Evolutionary conservation across 2,329 filamentous ascomycete genomes (phyloP).

Genomic region (Rhexocercosporidium sp.): DNA sequence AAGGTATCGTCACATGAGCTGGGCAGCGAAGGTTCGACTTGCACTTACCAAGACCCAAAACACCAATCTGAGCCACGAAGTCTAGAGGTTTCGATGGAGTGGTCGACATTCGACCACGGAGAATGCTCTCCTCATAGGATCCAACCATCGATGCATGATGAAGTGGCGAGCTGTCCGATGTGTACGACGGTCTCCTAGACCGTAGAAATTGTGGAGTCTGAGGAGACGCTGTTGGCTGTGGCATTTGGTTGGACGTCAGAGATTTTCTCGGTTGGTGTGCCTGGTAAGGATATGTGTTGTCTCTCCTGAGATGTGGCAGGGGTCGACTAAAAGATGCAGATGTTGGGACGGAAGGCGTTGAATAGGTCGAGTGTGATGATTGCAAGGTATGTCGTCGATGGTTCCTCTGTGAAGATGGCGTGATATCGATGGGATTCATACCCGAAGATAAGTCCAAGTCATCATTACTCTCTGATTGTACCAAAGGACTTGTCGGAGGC

Average conservation of each 20-base stretch:
- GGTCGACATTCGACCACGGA: slow-evolving; percentile 95
- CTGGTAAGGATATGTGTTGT: slow-evolving; percentile 72
- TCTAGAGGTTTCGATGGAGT: slow-evolving; percentile 90
- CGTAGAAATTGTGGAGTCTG: slow-evolving; percentile 57
- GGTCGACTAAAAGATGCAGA: slow-evolving; percentile 51
- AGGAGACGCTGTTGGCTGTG: slow-evolving; percentile 49
- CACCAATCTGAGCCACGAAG: slow-evolving; percentile 94
- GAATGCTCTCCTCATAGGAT: slow-evolving; percentile 95
- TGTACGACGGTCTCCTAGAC: slow-evolving; percentile 71
- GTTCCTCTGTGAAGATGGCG: slow-evolving; percentile 42
- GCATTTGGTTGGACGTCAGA: slow-evolving; percentile 62
- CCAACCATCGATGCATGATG: slow-evolving; percentile 96
- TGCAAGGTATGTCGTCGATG: slow-evolving; percentile 75
- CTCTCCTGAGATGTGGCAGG: slow-evolving; percentile 57
- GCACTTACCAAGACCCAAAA: slow-evolving; percentile 87
- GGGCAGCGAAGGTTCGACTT: slow-evolving; percentile 85
- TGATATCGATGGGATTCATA: slow-evolving; percentile 56
- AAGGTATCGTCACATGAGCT: slow-evolving; percentile 86
- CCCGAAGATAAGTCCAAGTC: slow-evolving; percentile 69
- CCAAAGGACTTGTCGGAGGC: slow-evolving; percentile 89
- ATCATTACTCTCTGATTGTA: slow-evolving; percentile 85
- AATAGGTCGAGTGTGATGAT: slow-evolving; percentile 59
- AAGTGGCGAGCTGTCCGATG: slow-evolving; percentile 75
- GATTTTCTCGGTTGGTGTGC: slow-evolving; percentile 81
- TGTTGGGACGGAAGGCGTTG: slow-evolving; percentile 45